Percentiles rank a stretch among this genome's conserved stretches.
Evolutionary conservation across 352 stramenopile genomes (phyloP).

Genomic region (Globisporangium camurandrum): DNA sequence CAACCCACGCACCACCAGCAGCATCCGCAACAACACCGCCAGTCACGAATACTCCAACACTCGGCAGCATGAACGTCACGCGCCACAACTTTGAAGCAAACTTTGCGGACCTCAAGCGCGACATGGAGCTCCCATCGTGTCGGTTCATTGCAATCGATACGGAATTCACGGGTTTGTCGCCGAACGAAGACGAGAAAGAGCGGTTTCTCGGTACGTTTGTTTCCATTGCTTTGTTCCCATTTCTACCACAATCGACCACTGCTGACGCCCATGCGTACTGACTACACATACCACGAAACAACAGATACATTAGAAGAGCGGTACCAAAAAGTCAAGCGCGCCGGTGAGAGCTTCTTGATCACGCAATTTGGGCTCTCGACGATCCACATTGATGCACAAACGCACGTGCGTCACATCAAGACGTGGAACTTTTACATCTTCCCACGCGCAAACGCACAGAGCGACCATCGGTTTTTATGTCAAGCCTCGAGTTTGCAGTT

Average conservation of each 20-base stretch:
- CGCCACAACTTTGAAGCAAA: constrained; percentile 69
- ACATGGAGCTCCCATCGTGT: constrained; percentile 50
- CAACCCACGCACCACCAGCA: constrained; percentile 1
- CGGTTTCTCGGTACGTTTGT: constrained; percentile 32
- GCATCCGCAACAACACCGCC: constrained; percentile 1
- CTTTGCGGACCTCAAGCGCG: constrained; percentile 47
- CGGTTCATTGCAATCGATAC: constrained; percentile 79
- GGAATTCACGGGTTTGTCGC: constrained; percentile 74
- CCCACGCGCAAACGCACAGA: constrained; percentile 46
- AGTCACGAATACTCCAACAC: background rate
- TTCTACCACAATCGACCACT: background rate
- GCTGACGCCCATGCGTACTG: background rate
- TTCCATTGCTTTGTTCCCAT: background rate
- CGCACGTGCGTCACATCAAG: constrained; percentile 54
- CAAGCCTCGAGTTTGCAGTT: constrained; percentile 79
- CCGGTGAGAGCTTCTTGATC: constrained; percentile 74
- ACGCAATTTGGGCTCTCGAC: constrained; percentile 78
- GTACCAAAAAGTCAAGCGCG: constrained; percentile 64
- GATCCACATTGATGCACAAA: constrained; percentile 50
- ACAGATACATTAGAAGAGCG: constrained; percentile 72
- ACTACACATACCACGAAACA: background rate
- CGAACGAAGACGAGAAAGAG: constrained; percentile 55
- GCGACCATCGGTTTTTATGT: constrained; percentile 73
- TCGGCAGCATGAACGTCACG: constrained; percentile 68
- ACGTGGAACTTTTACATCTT: constrained; percentile 88